Base-by-base conservation (phyloP, 768 basidiomycete species). In the Tubosaeta sp. region DNA sequence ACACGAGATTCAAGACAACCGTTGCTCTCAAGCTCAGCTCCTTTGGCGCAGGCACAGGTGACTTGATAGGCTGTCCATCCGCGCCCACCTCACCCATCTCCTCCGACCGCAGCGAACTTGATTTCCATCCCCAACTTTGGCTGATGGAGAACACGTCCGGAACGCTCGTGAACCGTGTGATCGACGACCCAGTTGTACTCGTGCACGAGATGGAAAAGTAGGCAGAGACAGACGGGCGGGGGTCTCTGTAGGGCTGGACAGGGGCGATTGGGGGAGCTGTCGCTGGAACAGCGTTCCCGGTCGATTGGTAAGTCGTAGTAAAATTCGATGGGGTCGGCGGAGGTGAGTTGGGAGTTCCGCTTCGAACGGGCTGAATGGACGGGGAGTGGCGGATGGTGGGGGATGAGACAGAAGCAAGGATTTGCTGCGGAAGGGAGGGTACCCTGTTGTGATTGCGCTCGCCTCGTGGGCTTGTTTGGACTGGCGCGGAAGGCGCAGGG, bases 61-160 rank as follows among this genome's bases (percentile, higher is more conserved):
- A 54, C 58, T 73, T 74, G 47, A 67, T 56, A 25, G 59, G 59
- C n/a, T 64, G 55, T 16, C 64, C 58, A 53, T 67, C 63, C 14
- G 73, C 65, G 33, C 68, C 64, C 14, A 70, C 69, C 46, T 81
- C 62, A 54, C 73, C 62, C 59, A 78, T 75, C 51, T 65, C 81
- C 48, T 83, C 80, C 17, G 74, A 76, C 14, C 76, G 65, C 46
- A 85, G 63, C 17, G 79, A 78, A 52, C 76, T 77, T 48, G 77
- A 79, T 72, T 92, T 93, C 93, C 93, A 95, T 0, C 93, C 94
- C 94, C 92, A 95, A 56, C 88, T 91, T 74, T 94, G 91, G 54
- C 84, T 83, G 42, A 92, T 76, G 27, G 84, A 77, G 65, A 97
- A 95, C 41, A 80, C 76, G 63, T 97, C 94, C 1, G 94, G 94